phyloP scores from a whole-genome alignment of 371 early-diverging fungal genomes.

The Umbelopsis sp. region DNA sequence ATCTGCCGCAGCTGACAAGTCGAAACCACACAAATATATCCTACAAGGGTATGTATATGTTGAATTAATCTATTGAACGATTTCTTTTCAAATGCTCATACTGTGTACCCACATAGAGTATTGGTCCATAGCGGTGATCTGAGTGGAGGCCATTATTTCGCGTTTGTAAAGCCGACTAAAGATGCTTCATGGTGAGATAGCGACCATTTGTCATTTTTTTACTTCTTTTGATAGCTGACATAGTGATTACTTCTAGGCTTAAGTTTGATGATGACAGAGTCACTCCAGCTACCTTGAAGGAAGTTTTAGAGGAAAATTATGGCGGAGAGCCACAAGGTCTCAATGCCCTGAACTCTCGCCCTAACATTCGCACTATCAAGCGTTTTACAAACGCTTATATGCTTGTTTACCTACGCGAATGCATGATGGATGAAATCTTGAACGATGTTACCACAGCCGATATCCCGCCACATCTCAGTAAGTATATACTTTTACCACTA shows the following conservation, averaged over 20 bases:
- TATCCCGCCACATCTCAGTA: slow-evolving; percentile 83
- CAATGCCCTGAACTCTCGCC: slow-evolving; percentile 31
- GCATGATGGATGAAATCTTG: slow-evolving; percentile 73
- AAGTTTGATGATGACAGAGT: slow-evolving; percentile 99
- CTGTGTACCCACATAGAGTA: slow-evolving; percentile 60
- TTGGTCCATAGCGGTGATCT: slow-evolving; percentile 97
- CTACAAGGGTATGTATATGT: slow-evolving; percentile 74
- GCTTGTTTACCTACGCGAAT: slow-evolving; percentile 93
- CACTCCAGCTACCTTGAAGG: slow-evolving; percentile 79
- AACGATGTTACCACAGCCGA: slow-evolving; percentile 66
- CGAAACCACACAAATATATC: slow-evolving; percentile 75
- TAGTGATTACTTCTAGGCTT: slow-evolving; percentile 45
- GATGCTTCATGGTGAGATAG: slow-evolving; percentile 75
- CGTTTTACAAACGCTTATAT: slow-evolving; percentile 96
- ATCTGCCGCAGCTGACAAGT: slow-evolving; percentile 63
- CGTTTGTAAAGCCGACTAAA: slow-evolving; percentile 80
- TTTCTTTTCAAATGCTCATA: slow-evolving; percentile 22
- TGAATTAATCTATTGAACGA: slow-evolving; percentile 3
- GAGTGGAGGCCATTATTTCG: slow-evolving; percentile 98
- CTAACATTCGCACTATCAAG: slow-evolving; percentile 48
- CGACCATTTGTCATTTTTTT: not conserved
- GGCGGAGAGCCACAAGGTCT: slow-evolving; percentile 75
- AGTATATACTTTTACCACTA: slow-evolving; percentile 21
- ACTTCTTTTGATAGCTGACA: not conserved
- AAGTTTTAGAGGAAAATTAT: slow-evolving; percentile 96